Conservation (phyloP, 257 asterid genomes). For the Lithospermum erythrorhizon region DNA sequence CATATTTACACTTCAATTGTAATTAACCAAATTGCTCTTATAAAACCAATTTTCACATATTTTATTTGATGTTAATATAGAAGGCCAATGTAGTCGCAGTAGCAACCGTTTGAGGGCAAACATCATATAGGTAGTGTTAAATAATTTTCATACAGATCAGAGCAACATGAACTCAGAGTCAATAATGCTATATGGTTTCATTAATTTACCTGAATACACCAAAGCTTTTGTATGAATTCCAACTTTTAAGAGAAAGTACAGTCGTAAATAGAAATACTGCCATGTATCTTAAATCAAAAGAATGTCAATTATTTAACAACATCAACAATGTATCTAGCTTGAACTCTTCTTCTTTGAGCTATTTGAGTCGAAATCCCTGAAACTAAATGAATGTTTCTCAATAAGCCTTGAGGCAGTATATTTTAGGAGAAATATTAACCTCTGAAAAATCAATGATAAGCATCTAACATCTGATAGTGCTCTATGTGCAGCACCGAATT, state of each 20-base stretch:
- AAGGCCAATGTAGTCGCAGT: too few relatives aligned
- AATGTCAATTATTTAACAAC: not conserved
- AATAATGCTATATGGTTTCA: too few relatives aligned
- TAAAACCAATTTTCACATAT: too few relatives aligned
- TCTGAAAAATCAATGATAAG: slow-evolving; percentile 57
- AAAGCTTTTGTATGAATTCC: not conserved
- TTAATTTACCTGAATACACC: too few relatives aligned
- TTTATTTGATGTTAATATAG: too few relatives aligned
- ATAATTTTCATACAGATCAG: too few relatives aligned
- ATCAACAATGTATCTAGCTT: slow-evolving; percentile 4
- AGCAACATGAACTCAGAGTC: too few relatives aligned
- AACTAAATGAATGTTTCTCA: slow-evolving; percentile 29
- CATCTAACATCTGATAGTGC: slow-evolving; percentile 69
- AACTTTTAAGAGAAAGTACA: not conserved
- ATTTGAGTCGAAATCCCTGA: slow-evolving; percentile 18
- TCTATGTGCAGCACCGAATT: slow-evolving; percentile 63
- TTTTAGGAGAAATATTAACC: slow-evolving; percentile 51
- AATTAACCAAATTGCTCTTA: too few relatives aligned
- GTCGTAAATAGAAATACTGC: not conserved
- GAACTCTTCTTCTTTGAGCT: slow-evolving; percentile 22
- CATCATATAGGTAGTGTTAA: too few relatives aligned
- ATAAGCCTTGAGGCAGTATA: slow-evolving; percentile 39
- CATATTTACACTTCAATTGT: too few relatives aligned
- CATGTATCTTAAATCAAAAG: not conserved
- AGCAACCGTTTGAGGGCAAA: too few relatives aligned